Base-by-base conservation (phyloP, 805 yeast species). In the Lipomyces sp. region DNA sequence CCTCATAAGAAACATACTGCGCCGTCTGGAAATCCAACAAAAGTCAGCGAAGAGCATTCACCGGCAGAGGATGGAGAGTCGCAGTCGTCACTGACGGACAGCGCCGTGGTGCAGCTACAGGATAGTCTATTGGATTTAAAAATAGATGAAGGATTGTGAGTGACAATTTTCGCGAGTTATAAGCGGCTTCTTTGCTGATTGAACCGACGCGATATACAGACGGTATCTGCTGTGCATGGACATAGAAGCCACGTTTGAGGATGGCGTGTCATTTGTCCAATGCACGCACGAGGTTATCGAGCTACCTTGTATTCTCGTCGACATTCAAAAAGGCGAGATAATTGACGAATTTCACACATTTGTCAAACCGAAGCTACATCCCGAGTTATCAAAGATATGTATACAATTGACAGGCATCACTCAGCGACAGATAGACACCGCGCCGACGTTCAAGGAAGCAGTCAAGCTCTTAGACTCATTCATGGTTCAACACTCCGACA, bases 241-340 rank as follows among this genome's bases (percentile, higher is more conserved):
- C 31, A 53, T 57, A 5, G 61, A 57, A 35, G 61, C 61, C 8
- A 57, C 53, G 8, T 56, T 39, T 39, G 45, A 44, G 19, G 53
- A 43, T 13, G 45, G 35, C 22, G 22, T 36, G 22, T 32, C 40
- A 11, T 54, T 54, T 23, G 5, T 4, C 3, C n/a, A 22, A 7
- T 49, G 44, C 11, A 29, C 43, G 8, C 60, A 57, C 42, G 61
- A 57, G 32, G 57, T 57, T 19, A 57, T 57, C 19, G 61, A 57
- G 49, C 39, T 57, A 11, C 55, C 58, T 7, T 24, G 39, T 33
- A 35, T 78, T 13, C 74, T 59, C 32, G 45, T 51, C 18, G 62
- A 59, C 33, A n/a, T 55, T 11, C 26, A 42, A 1, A 18, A 32
- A 22, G 47, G 44, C 23, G 23, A 23, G 19, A 48, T 56, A n/a